Evolutionary conservation across 768 basidiomycete species (phyloP).

Genomic region (Xanthoconium stramineum): DNA sequence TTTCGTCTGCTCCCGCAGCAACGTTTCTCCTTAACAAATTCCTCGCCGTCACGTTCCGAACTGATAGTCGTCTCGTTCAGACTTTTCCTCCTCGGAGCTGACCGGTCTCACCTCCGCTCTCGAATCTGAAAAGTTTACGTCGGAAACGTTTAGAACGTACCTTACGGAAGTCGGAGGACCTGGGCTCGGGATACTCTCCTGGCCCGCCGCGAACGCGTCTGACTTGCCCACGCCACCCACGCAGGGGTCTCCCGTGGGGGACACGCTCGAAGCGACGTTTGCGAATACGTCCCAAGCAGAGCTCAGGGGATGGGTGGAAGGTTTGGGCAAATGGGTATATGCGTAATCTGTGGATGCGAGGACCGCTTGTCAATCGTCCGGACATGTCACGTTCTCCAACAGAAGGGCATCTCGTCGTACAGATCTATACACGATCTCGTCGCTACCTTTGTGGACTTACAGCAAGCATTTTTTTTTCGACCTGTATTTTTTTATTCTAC

Average conservation of each 20-base stretch:
- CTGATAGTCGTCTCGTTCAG: conserved; percentile 36
- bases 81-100: conserved; percentile 61
- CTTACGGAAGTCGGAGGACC: conserved; percentile 91
- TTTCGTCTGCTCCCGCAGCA: not conserved
- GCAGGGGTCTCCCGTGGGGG: not conserved
- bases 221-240: conserved; percentile 28
- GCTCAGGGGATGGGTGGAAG: conserved; percentile 36
- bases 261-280: conserved; percentile 25
- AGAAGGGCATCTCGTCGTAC: not conserved
- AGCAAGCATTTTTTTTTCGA: not conserved
- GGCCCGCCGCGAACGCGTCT: conserved; percentile 31
- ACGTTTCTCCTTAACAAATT: too few species aligned
- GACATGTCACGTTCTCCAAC: not conserved
- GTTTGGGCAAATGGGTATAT: conserved; percentile 39
- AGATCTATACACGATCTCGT: conserved; percentile 7
- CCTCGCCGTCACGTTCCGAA: too few species aligned
- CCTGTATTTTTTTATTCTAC: not conserved
- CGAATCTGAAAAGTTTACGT: conserved; percentile 29
- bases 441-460: not conserved
- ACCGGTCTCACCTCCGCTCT: conserved; percentile 59
- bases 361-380: not conserved
- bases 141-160: conserved; percentile 49
- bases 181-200: conserved; percentile 83
- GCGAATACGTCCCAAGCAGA: conserved; percentile 24
- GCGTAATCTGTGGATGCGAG: conserved; percentile 28